Percentiles rank a stretch among this genome's conserved stretches.
These are phyloP conservation scores for Hymenoscyphus fraxineus DNA, from an alignment of 2,329 filamentous ascomycete genomes.

Conservation along the genomic window DNA sequence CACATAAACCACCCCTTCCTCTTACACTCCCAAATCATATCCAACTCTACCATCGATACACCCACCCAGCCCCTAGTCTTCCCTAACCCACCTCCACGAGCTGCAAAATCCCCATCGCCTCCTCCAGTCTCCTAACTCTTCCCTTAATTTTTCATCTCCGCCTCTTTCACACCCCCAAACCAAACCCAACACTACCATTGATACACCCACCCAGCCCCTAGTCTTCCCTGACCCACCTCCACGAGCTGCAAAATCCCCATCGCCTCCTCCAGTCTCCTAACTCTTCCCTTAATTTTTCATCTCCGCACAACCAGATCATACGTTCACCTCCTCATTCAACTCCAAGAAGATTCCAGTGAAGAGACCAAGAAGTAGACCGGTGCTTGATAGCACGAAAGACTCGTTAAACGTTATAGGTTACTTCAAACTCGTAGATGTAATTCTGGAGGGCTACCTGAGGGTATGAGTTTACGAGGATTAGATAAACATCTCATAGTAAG, in stretches of 20 bases:
- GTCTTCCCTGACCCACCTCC: constrained; percentile 8
- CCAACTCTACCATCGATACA: not conserved
- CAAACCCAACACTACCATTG: not conserved
- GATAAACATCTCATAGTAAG: constrained; percentile 35
- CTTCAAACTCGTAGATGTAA: constrained; percentile 27
- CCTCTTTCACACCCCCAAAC: not conserved
- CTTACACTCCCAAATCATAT: not conserved
- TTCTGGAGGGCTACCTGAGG: constrained; percentile 30
- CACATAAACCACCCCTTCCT: not conserved
- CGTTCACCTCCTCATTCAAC: constrained; percentile 23
- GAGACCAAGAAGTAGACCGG: constrained; percentile 27
- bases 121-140: constrained; percentile 14
- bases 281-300: constrained; percentile 13
- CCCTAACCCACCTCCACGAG: constrained; percentile 9
- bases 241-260: constrained; percentile 13
- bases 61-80: constrained; percentile 1
- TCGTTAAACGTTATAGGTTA: constrained; percentile 28
- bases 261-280: constrained; percentile 15
- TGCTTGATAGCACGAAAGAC: constrained; percentile 22
- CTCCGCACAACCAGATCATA: constrained; percentile 16
- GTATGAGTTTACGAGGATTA: not conserved
- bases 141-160: constrained; percentile 14
- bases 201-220: not conserved
- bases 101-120: constrained; percentile 14
- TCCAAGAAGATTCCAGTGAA: constrained; percentile 24